Evolutionary conservation across 768 basidiomycete species (phyloP), one percentile per base, ranked within the genome.

Genomic region (Boletus sp.): DNA sequence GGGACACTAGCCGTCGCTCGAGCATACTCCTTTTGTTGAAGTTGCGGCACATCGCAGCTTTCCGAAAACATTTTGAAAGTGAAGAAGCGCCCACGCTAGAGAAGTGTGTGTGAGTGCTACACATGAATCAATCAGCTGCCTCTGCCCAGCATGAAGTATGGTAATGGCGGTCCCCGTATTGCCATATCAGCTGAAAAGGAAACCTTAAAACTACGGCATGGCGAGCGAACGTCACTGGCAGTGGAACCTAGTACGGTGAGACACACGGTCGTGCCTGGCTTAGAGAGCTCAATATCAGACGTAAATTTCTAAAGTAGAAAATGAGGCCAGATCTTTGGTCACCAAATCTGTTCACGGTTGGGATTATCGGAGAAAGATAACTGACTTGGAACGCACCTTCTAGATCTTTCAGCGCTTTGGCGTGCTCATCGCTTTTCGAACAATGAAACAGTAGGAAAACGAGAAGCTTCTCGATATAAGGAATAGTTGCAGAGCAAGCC

Each of bases 31-130:
- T 81, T 78, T 67, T 81, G 81, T 66, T 92, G 86, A 36, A 94
- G 84, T 71, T 90, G 84, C n/a, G n/a, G 75, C 89, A 92, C 63
- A 94, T 72, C 4, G 91, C 90, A 29, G 90, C 89, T 67, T 94
- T 94, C 57, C 92, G 85, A 66, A 84, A 78, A 73, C 89, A 92
- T 71, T 91, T 94, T 28, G 84, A 77, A 53, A 74, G 72, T 57
- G 79, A 82, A 42, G 78, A 74, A 54, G 80, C 76, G 57, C 81
- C 78, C 52, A 80, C 78, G 45, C 69, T 69, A 59, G 75, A 77
- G 73, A 93, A 92, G 18, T 85, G 74, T 59, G 77, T 63, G 72
- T 91, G 87, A 47, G 83, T 86, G 50, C 89, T 87, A 51, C 82
- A 80, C 49, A 87, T 72, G 71, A 83, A 94, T 91, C 92, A 94